Base-by-base conservation (phyloP, 306 rosid genomes). In the Prunus mira region DNA sequence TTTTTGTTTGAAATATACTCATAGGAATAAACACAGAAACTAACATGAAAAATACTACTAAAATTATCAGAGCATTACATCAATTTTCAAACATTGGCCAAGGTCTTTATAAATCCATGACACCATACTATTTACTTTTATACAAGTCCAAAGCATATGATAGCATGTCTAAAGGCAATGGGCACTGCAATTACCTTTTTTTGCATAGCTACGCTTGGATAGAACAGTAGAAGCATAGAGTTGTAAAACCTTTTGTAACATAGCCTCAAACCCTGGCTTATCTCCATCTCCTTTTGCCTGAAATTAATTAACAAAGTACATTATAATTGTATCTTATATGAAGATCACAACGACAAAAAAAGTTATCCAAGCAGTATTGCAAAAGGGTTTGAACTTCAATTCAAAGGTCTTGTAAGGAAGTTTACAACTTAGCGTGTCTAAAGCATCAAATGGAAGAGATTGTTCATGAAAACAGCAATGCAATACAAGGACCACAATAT, bases 251-350 rank as follows among this genome's bases (percentile, higher is more conserved):
- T 94, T 94, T 82, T 86, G 97, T 81, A 94, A 55, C 97, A 94
- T 94, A 73, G 98, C 97, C 93, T 87, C 97, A 50, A 94, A 82
- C 70, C 98, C 98, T 12, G 98, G 98, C 88, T 90, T 94, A 84
- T 94, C 98, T 45, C 88, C 97, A 79, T 94, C 97, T 90, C 84
- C 97, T 81, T 92, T 92, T 62, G 95, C 97, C 97, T 90, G 87
- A 56, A 84, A 79, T 80, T 75, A 61, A 87, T 49, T 43, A 80
- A 69, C 65, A 63, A 83, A 66, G 75, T 55, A 75, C 67, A 74
- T 67, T 46, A 74, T 74, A 51, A 65, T 70, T 51, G 24, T 28
- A 6, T 65, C 71, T 57, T 69, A 72, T 47, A 25, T 30, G 63
- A 50, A 45, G 34, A 75, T 56, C 55, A 45, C 72, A 52, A 70